phyloP scores from a whole-genome alignment of 2,329 filamentous ascomycete genomes.

The Clonostachys rosea region DNA sequence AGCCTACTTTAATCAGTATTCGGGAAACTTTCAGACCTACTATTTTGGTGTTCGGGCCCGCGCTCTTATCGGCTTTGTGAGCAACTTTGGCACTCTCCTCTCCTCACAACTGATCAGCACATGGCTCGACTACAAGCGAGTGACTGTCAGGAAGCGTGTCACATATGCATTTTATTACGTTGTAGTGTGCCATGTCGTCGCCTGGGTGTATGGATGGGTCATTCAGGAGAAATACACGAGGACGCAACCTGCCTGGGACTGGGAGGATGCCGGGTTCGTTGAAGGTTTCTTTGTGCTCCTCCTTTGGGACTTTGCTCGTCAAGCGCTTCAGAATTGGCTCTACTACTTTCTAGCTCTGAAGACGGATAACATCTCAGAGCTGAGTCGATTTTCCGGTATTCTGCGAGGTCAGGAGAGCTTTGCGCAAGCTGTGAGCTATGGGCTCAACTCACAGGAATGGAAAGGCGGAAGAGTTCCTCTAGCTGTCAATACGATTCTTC shows the following conservation, averaged over 20 bases:
- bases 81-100: conserved; percentile 8
- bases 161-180: conserved; percentile 8
- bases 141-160: conserved; percentile 8
- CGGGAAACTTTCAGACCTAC: conserved; percentile 6
- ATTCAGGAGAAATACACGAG: conserved; percentile 8
- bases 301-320: conserved; percentile 9
- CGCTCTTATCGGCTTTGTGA: conserved; percentile 9
- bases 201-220: conserved; percentile 12
- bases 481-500: too few relatives aligned
- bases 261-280: conserved; percentile 10
- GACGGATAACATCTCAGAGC: conserved; percentile 9
- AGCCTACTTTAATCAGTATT: conserved; percentile 4
- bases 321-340: conserved; percentile 2
- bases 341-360: conserved; percentile 10
- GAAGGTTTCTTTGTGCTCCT: conserved; percentile 12
- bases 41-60: conserved; percentile 10
- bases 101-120: conserved; percentile 12
- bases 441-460: too few relatives aligned
- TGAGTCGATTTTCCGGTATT: conserved; percentile 9
- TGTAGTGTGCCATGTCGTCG: conserved; percentile 3
- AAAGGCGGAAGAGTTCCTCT: not conserved
- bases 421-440: too few relatives aligned
- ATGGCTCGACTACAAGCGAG: conserved; percentile 11
- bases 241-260: conserved; percentile 6
- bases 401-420: conserved; percentile 11